These are phyloP conservation scores for Phytophthora pistaciae DNA, from an alignment of 352 stramenopile species.

Conservation along the genomic window DNA sequence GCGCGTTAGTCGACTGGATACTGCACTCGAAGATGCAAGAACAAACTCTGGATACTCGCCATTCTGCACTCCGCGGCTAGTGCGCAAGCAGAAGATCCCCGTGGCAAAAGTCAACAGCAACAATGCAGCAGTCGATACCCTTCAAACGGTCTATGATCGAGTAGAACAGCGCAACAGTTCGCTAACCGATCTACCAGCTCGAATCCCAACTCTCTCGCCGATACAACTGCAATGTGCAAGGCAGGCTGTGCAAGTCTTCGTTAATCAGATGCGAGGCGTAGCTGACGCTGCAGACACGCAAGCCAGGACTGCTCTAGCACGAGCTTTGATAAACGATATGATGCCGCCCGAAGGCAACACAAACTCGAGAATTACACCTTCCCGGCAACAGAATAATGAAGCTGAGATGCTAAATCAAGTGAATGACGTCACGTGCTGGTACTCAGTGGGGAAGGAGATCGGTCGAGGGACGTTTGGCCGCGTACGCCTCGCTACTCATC, in stretches of 20 bases:
- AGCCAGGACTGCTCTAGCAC: constrained; percentile 15
- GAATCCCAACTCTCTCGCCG: constrained; percentile 12
- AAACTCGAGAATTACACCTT: not conserved
- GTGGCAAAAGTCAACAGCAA: constrained; percentile 1
- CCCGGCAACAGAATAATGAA: constrained; percentile 13
- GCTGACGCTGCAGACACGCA: constrained; percentile 20
- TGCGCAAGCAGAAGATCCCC: not conserved
- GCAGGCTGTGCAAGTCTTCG: constrained; percentile 25
- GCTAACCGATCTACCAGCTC: not conserved
- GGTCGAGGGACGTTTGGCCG: constrained; percentile 64
- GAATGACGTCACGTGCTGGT: constrained; percentile 44
- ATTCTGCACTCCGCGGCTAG: constrained; percentile 9
- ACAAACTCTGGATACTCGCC: not conserved
- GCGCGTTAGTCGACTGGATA: constrained; percentile 28
- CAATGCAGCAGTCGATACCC: constrained; percentile 7
- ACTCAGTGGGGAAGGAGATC: constrained; percentile 55
- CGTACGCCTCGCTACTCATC: constrained; percentile 54
- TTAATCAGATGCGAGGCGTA: constrained; percentile 24
- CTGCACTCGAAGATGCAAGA: constrained; percentile 28
- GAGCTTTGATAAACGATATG: constrained; percentile 9
- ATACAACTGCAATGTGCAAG: constrained; percentile 17
- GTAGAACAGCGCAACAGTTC: constrained; percentile 24
- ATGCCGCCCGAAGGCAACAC: not conserved
- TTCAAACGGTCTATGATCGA: constrained; percentile 26
- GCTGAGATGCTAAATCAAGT: constrained; percentile 10